A percentile compares a stretch with the other conserved stretches of the same genome.
Evolutionary conservation across 2,329 filamentous ascomycete species (phyloP).

Genomic region (Dryadomyces sulphureus): DNA sequence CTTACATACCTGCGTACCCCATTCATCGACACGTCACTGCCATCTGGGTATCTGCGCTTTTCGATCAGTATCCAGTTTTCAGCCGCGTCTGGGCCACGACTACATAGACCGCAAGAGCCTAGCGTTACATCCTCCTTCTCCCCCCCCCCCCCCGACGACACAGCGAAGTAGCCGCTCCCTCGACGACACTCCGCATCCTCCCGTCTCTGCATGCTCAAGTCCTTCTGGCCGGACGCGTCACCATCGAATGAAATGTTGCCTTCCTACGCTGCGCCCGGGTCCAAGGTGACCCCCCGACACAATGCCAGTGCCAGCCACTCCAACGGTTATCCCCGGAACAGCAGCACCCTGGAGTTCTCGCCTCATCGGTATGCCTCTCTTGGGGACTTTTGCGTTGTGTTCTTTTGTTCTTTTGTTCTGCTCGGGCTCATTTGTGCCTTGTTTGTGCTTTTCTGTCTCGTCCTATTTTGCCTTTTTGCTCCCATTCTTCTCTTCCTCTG

Average conservation of each 20-base stretch:
- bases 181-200: not conserved
- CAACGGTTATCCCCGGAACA: conserved; percentile 64
- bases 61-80: not conserved
- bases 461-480: conserved; percentile 1
- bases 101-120: not conserved
- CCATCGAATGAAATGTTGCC: conserved; percentile 35
- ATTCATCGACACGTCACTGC: not conserved
- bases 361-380: conserved; percentile 56
- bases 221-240: not conserved
- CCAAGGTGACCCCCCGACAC: conserved; percentile 77
- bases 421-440: not conserved
- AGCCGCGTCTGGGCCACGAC: not conserved
- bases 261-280: conserved; percentile 37
- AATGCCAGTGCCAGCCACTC: conserved; percentile 51
- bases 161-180: not conserved
- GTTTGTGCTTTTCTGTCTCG: not conserved
- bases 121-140: not conserved
- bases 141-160: not conserved
- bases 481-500: not conserved
- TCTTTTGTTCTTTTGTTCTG: not conserved
- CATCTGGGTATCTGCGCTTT: not conserved
- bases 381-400: too few species aligned
- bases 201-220: not conserved
- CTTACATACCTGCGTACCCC: not conserved
- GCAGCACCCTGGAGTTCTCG: conserved; percentile 69